A percentile compares a stretch with the other conserved stretches of the same genome.
phyloP scores from a whole-genome alignment of 352 stramenopile species.

The Globisporangium sylvaticum region DNA sequence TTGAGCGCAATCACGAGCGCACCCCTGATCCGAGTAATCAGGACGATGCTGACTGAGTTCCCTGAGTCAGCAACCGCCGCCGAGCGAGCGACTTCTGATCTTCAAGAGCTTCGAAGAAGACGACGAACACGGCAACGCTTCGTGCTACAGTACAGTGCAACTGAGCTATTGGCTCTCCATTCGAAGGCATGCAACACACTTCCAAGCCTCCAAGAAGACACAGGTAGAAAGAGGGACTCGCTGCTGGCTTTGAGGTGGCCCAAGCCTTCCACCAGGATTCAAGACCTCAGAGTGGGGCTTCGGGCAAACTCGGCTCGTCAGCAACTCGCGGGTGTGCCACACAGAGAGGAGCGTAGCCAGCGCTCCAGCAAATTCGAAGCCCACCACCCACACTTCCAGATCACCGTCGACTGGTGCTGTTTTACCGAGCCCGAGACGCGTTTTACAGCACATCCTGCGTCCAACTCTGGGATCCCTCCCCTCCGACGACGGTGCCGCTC shows the following conservation, averaged over 20 bases:
- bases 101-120: neutral
- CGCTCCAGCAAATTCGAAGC: neutral
- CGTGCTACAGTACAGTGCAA: neutral
- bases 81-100: neutral
- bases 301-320: neutral
- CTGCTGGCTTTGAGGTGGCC: neutral
- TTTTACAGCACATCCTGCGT: neutral
- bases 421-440: neutral
- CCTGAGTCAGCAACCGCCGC: neutral
- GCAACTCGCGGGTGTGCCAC: neutral
- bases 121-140: neutral
- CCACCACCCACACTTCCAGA: neutral
- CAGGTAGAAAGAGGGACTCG: neutral
- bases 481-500: neutral
- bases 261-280: neutral
- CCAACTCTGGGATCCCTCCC: neutral
- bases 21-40: neutral
- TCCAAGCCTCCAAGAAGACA: neutral
- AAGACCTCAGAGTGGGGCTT: neutral
- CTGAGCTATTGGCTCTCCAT: neutral
- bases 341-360: neutral
- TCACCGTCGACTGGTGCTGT: neutral
- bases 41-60: neutral
- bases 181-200: neutral
- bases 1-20: neutral